Conservation (phyloP, 1,284 basidiomycete genomes). For the Puccinia brachypodii region DNA sequence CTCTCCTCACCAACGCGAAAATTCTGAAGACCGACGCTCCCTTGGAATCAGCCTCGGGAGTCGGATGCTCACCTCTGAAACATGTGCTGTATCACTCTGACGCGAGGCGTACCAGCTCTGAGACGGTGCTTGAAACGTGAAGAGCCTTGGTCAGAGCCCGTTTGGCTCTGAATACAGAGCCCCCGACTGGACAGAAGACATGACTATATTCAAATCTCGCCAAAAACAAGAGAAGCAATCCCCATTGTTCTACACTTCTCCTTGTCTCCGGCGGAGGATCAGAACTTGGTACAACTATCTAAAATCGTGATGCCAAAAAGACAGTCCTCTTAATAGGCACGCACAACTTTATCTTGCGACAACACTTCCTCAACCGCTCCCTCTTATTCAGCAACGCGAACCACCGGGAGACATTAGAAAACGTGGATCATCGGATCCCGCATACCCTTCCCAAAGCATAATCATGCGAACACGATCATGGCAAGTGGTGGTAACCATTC, state of each 20-base stretch:
- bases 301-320: background rate
- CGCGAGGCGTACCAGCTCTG: background rate
- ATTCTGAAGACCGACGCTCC: background rate
- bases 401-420: too few relatives aligned
- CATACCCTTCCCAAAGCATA: background rate
- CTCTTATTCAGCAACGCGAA: background rate
- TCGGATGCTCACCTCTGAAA: slow-evolving; percentile 5
- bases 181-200: background rate
- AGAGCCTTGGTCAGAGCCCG: background rate
- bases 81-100: background rate
- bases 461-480: slow-evolving; percentile 33
- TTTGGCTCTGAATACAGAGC: background rate
- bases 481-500: slow-evolving; percentile 23
- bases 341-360: background rate
- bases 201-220: background rate
- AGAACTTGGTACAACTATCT: background rate
- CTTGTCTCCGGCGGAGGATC: background rate
- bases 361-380: background rate
- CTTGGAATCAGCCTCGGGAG: background rate
- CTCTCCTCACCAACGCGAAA: background rate
- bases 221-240: background rate
- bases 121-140: background rate
- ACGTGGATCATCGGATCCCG: slow-evolving; percentile 6
- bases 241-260: too few relatives aligned
- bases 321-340: background rate